Percentiles rank a stretch among this genome's conserved stretches.
Evolutionary conservation across 352 stramenopile species (phyloP).

Genomic region (Ochromonadaceae sp.): DNA sequence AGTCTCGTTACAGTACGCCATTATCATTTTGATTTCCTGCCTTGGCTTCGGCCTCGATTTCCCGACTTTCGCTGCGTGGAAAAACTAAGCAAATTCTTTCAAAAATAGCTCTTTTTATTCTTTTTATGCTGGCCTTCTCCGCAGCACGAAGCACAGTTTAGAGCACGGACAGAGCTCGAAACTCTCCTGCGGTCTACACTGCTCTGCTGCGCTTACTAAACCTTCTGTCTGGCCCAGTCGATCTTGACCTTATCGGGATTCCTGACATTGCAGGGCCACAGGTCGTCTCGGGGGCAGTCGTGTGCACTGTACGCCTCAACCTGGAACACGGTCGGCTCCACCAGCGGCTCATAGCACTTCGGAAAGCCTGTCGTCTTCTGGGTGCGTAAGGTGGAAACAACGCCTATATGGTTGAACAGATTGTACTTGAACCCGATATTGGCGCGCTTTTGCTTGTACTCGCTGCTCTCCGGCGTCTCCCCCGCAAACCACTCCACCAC

Average conservation of each 20-base stretch:
- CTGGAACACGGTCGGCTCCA: slow-evolving; percentile 32
- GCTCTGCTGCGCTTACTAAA: no score
- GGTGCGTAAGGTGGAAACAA: slow-evolving; percentile 31
- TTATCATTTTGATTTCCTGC: no score
- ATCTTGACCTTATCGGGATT: no score
- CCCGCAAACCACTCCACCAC: slow-evolving; percentile 46
- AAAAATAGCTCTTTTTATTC: no score
- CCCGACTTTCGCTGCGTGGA: no score
- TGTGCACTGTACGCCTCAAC: slow-evolving; percentile 36
- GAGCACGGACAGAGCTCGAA: no score
- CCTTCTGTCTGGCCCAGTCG: no score
- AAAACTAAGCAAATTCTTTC: no score
- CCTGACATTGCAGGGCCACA: slow-evolving; percentile 34
- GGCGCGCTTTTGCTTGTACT: slow-evolving; percentile 29
- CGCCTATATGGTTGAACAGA: slow-evolving; percentile 38
- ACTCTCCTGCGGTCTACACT: no score
- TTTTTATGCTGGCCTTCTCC: no score
- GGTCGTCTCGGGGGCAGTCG: slow-evolving; percentile 33
- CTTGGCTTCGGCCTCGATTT: no score
- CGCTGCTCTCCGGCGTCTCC: slow-evolving; percentile 30
- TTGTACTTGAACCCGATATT: slow-evolving; percentile 42
- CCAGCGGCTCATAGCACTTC: slow-evolving; percentile 35
- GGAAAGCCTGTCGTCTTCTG: slow-evolving; percentile 27
- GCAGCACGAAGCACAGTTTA: slow-evolving; percentile 2
- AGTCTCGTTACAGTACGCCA: no score